Evolutionary conservation across 2,329 filamentous ascomycete genomes (phyloP), one percentile per base, ranked within the genome.

Genomic region (Zymoseptoria brevis): DNA sequence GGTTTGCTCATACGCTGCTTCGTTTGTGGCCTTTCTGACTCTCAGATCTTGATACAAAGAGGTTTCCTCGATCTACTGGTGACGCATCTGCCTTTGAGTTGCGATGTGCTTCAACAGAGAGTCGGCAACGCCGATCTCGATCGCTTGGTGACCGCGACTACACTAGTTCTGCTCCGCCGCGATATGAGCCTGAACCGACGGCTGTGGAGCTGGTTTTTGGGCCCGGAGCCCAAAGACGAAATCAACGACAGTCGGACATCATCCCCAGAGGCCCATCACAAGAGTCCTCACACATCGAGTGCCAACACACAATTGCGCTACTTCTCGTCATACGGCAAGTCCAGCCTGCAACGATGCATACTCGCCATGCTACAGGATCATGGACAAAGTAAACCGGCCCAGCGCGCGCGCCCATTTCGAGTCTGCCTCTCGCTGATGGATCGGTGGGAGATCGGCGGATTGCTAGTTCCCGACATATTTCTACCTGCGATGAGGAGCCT

Each of bases 341-440:
- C 86, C 55, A 81, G 89, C 1, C 77, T 99, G 50, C 87, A 87
- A 4, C 82, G 81, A 50, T 89, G 90, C 19, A 79, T 97, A 9
- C 77, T 95, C 16, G 82, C 83, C 53, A 88, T 96, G 85, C 87
- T 97, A 61, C 81, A 82, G 53, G 76, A 80, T 19, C 75, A 6
- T 24, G 22, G 79, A 50, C 77, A 78, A 50, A 72, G 68, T 4
- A 78, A 79, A 57, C 82, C 88, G 0, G 74, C 81, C 0, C 90
- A 95, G 68, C 82, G 86, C 71, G 90, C 91, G 19, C 86, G 86
- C 48, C 93, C 94, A 0, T 96, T 96, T 71, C 86, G 92, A 58
- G 90, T 97, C 63, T 95, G 91, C 68, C 81, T 97, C 2, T 96
- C 95, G 16, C 79, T 99, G 56, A 97, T 99, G 94, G 94, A 99